These are phyloP conservation scores for Solanum medicagineum DNA, from an alignment of 257 asterid genomes.

Conservation along the genomic window DNA sequence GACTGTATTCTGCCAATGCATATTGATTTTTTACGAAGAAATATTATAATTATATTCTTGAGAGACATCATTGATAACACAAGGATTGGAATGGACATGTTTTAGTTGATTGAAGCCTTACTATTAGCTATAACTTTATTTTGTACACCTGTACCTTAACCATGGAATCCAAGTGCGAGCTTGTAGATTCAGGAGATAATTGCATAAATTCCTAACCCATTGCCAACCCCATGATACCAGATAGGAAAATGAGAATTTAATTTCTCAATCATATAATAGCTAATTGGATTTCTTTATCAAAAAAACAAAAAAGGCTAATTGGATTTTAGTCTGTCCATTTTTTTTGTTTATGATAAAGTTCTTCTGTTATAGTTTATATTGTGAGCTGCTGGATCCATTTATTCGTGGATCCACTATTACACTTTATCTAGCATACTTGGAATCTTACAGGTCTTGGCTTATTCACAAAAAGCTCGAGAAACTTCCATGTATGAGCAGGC, in stretches of 20 bases:
- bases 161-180: not conserved
- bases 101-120: not conserved
- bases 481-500: conserved; percentile 64
- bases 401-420: not conserved
- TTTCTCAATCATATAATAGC: not conserved
- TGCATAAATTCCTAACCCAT: not conserved
- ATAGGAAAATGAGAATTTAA: not conserved
- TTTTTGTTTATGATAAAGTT: not conserved
- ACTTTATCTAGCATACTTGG: not conserved
- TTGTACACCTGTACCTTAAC: not conserved
- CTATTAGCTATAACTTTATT: not conserved
- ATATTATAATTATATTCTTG: not conserved
- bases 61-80: too few relatives aligned
- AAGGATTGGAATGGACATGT: not conserved
- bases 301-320: not conserved
- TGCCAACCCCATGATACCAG: not conserved
- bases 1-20: not conserved
- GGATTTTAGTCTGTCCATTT: not conserved
- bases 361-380: not conserved
- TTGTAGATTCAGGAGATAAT: not conserved
- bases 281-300: not conserved
- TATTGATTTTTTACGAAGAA: not conserved
- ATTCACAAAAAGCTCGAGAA: conserved; percentile 69
- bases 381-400: not conserved
- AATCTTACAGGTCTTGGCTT: conserved; percentile 53